phyloP scores from a whole-genome alignment of 2,329 filamentous ascomycete genomes.

The Colletotrichum incanum region DNA sequence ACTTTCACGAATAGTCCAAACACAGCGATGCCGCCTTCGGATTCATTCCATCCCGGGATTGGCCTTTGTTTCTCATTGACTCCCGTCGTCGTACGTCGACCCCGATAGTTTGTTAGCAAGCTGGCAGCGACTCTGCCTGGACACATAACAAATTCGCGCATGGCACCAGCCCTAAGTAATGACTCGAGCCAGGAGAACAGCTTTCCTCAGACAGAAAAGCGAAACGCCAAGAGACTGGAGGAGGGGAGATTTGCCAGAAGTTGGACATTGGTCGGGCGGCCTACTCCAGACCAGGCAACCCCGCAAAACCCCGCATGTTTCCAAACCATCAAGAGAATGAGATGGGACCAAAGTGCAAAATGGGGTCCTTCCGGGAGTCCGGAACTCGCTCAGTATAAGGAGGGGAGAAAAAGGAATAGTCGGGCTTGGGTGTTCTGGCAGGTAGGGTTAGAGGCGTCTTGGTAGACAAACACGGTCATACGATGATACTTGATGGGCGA shows the following conservation, averaged over 20 bases:
- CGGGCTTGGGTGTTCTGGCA: neutral
- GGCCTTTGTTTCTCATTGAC: neutral
- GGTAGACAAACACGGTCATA: slow-evolving; percentile 5
- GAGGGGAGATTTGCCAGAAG: slow-evolving; percentile 1
- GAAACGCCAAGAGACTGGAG: slow-evolving; percentile 27
- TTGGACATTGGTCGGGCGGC: slow-evolving; percentile 2
- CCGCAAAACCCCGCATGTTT: slow-evolving; percentile 39
- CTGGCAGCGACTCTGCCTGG: neutral
- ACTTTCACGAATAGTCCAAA: neutral
- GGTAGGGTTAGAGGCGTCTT: neutral
- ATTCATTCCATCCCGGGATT: neutral
- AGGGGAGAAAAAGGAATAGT: neutral
- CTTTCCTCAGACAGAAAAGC: slow-evolving; percentile 22
- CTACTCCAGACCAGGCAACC: slow-evolving; percentile 16
- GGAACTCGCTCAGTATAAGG: slow-evolving; percentile 14
- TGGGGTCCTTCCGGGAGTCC: neutral
- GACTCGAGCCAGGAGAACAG: neutral
- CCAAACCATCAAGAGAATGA: slow-evolving; percentile 3
- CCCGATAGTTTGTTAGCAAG: neutral
- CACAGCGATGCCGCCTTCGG: too few relatives aligned
- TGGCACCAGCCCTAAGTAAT: neutral
- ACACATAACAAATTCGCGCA: neutral
- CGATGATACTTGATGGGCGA: neutral
- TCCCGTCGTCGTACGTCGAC: neutral
- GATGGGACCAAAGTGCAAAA: slow-evolving; percentile 16